phyloP scores from a whole-genome alignment of 1,139 yeast genomes.

The Saccharomycopsis hybrid region DNA sequence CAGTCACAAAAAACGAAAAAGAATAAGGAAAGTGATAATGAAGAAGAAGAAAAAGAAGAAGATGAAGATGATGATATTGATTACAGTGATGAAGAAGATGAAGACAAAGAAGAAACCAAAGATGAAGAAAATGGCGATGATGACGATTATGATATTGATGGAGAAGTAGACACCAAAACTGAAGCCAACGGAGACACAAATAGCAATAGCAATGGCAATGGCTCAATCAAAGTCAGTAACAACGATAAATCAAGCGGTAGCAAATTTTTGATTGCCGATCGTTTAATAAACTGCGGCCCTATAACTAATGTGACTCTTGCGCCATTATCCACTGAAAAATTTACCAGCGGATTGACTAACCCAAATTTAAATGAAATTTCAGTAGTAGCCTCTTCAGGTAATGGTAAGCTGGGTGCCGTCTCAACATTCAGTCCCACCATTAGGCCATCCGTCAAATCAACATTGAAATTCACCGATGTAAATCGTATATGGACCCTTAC shows the following conservation, averaged over 20 bases:
- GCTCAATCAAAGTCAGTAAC: conserved; percentile 34
- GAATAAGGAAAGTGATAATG: conserved; percentile 11
- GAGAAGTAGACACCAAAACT: conserved; percentile 30
- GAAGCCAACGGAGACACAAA: conserved; percentile 22
- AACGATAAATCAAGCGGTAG: no score
- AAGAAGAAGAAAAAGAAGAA: not conserved
- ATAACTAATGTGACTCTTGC: conserved; percentile 66
- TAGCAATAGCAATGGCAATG: conserved; percentile 33
- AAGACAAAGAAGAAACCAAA: conserved; percentile 23
- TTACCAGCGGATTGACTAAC: conserved; percentile 55
- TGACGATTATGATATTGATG: conserved; percentile 32
- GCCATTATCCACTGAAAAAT: conserved; percentile 46
- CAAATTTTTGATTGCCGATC: conserved; percentile 37
- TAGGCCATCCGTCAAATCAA: conserved; percentile 59
- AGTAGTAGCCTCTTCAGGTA: conserved; percentile 66
- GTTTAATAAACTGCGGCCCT: conserved; percentile 66
- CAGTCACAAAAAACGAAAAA: conserved; percentile 5
- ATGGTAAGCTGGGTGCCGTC: conserved; percentile 47
- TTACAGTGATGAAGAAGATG: conserved; percentile 27
- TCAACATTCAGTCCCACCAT: conserved; percentile 58
- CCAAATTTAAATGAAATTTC: conserved; percentile 63
- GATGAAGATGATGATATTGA: conserved; percentile 32
- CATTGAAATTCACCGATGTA: conserved; percentile 69
- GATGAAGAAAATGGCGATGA: conserved; percentile 25
- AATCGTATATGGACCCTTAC: conserved; percentile 66